Conservation (phyloP, 2,329 filamentous ascomycete genomes). For the Bipolaris sorokiniana region DNA sequence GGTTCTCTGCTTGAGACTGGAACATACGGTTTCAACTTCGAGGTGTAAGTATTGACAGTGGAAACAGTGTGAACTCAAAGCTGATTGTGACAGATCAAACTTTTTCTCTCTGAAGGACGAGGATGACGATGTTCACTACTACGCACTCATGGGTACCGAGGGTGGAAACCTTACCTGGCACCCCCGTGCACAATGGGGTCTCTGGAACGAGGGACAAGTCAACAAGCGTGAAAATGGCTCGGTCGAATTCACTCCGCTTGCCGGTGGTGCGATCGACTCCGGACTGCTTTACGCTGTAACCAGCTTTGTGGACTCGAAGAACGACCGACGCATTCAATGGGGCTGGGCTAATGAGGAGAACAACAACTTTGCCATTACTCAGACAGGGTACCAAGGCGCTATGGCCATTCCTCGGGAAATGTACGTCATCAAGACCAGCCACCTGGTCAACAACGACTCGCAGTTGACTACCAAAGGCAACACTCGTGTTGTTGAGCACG, state of each 20-base stretch:
- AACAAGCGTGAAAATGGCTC: conserved; percentile 53
- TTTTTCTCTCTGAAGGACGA: conserved; percentile 55
- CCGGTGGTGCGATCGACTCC: conserved; percentile 54
- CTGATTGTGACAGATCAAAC: conserved; percentile 43
- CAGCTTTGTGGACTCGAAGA: conserved; percentile 57
- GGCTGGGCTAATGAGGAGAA: conserved; percentile 56
- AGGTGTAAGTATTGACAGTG: conserved; percentile 42
- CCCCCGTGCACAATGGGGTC: conserved; percentile 50
- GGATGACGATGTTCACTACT: conserved; percentile 54
- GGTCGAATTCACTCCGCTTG: conserved; percentile 53
- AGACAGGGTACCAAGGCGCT: conserved; percentile 55
- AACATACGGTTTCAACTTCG: conserved; percentile 56
- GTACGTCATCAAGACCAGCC: conserved; percentile 53
- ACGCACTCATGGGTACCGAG: conserved; percentile 53
- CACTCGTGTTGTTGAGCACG: conserved; percentile 42
- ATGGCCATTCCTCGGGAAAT: conserved; percentile 55
- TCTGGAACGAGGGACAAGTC: conserved; percentile 55
- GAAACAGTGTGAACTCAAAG: background rate
- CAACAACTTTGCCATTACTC: conserved; percentile 49
- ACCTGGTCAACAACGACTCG: conserved; percentile 47
- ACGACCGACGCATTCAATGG: conserved; percentile 56
- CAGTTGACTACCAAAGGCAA: conserved; percentile 45
- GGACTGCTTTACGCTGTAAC: conserved; percentile 55
- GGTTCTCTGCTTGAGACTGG: conserved; percentile 53
- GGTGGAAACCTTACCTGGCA: conserved; percentile 54